Evolutionary conservation across 805 yeast species (phyloP), one percentile per base, ranked within the genome.

Genomic region (Nadsonia fulvescens): DNA sequence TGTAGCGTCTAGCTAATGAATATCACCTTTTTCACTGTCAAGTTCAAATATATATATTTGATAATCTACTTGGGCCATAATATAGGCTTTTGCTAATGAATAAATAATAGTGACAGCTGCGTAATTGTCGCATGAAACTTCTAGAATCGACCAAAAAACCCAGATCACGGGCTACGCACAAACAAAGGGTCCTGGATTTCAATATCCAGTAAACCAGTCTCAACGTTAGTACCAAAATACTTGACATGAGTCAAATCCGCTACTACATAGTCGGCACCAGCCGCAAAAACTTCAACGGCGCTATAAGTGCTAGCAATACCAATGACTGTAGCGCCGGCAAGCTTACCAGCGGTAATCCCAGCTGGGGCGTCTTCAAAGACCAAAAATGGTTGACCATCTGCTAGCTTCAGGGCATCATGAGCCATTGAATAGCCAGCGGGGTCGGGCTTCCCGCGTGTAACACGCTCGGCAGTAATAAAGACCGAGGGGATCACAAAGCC

Each of bases 321-420:
- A 39, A 78, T 68, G 33, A 76, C 73, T 45, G 64, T 60, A 47
- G 89, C 81, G 32, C 83, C 91, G 14, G 89, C 83, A 30, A 63
- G 76, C 46, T 69, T 67, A 44, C 91, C 92, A 20, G 92, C 86
- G 40, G 65, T 53, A 36, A 77, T 68, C 46, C 93, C 92, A 25
- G 89, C 83, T 32, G 82, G 86, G 23, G 92, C 91, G 47, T 78
- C 93, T 55, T 78, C 93, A 44, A 78, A 78, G 22, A 77, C 70
- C 15, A 56, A 56, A 39, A 53, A 58, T n/a, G n/a, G n/a, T n/a
- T n/a, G n/a, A n/a, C n/a, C n/a, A 29, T 56, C 51, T 20, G 44
- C 35, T 10, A 51, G 40, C 26, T 54, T 54, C 43, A 51, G 39
- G 46, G 43, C 40, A 56, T 50, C 29, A 23, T 43, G 38, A 21